phyloP scores from a whole-genome alignment of 257 asterid species.

The Solanum acaule region DNA sequence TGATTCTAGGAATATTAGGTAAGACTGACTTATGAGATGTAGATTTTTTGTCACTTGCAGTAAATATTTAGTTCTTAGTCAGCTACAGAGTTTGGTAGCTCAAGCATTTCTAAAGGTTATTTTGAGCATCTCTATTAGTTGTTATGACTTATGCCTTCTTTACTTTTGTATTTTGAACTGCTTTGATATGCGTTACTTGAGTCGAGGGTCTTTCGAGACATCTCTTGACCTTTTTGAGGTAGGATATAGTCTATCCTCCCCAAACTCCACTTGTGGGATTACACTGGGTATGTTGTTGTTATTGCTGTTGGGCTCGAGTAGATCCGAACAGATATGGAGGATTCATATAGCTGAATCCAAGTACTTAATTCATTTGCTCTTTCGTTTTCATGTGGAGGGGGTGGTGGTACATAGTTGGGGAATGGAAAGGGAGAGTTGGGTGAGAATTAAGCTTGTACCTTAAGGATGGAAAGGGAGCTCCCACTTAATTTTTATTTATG shows the following conservation, averaged over 20 bases:
- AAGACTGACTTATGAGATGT: not conserved
- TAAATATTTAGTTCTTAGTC: not conserved
- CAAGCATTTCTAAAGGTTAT: not conserved
- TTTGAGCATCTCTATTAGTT: not conserved
- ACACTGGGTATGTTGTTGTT: not conserved
- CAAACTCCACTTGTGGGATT: not conserved
- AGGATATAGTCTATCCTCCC: not conserved
- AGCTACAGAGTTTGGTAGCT: not conserved
- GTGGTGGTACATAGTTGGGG: not conserved
- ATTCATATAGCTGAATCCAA: not conserved
- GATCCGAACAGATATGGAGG: not conserved
- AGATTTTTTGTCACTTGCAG: not conserved
- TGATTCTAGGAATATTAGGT: conserved; percentile 71
- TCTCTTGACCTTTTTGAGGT: not conserved
- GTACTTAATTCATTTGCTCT: not conserved
- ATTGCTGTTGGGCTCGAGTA: not conserved
- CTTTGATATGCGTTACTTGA: not conserved
- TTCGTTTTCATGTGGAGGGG: not conserved
- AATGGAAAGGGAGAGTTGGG: not conserved
- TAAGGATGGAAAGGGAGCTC: not conserved
- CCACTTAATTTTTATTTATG: not conserved
- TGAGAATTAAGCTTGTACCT: not conserved
- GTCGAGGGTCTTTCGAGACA: not conserved
- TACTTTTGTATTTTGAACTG: not conserved
- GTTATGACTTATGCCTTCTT: not conserved